Conservation (phyloP, 1,284 basidiomycete genomes). For the Flammula alnicola region DNA sequence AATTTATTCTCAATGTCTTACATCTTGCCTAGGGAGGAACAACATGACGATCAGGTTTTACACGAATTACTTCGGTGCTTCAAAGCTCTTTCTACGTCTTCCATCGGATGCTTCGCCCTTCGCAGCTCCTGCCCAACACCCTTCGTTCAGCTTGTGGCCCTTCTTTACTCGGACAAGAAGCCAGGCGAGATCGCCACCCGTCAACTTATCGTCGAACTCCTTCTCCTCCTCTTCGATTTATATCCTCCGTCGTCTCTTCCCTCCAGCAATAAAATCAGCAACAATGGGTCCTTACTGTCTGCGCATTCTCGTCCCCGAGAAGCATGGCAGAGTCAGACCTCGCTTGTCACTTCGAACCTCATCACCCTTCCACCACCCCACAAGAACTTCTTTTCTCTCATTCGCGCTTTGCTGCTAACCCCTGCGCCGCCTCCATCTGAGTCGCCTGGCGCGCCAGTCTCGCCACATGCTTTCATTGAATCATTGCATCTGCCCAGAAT, state of each 20-base stretch:
- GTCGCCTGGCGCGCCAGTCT: constrained; percentile 63
- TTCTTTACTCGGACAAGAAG: constrained; percentile 96
- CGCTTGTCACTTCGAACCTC: constrained; percentile 45
- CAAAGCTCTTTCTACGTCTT: constrained; percentile 91
- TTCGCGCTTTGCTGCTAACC: constrained; percentile 73
- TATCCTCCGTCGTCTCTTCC: constrained; percentile 76
- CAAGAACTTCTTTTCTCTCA: constrained; percentile 68
- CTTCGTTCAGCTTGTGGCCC: constrained; percentile 79
- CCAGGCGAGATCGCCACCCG: constrained; percentile 91
- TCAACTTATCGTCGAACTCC: constrained; percentile 88
- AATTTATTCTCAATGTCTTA: constrained; percentile 7
- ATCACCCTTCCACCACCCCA: constrained; percentile 74
- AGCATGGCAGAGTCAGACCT: constrained; percentile 55
- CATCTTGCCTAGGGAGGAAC: constrained; percentile 79
- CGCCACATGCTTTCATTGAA: constrained; percentile 90
- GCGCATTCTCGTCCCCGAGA: constrained; percentile 49
- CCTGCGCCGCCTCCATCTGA: constrained; percentile 77
- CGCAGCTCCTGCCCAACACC: constrained; percentile 85
- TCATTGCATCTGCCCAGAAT: constrained; percentile 81
- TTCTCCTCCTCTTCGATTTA: constrained; percentile 83
- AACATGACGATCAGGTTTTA: constrained; percentile 94
- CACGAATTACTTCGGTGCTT: constrained; percentile 93
- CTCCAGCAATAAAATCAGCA: constrained; percentile 29
- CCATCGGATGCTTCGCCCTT: constrained; percentile 82
- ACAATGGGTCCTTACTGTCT: constrained; percentile 28